These are phyloP conservation scores for Cenococcum geophilum DNA, from an alignment of 495 filamentous ascomycete genomes.

Conservation along the genomic window DNA sequence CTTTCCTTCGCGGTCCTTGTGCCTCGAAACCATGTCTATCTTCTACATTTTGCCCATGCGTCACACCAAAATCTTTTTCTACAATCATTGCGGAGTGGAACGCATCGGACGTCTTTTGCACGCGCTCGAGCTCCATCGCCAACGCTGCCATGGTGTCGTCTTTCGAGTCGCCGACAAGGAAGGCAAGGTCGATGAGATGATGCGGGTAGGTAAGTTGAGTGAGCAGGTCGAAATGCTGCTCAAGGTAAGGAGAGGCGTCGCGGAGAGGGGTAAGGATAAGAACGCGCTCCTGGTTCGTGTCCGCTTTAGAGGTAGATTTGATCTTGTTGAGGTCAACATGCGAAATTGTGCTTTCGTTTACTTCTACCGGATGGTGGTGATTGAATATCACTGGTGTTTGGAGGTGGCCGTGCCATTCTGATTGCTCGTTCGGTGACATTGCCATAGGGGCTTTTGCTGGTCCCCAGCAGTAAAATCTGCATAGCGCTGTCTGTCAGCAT, in stretches of 20 bases:
- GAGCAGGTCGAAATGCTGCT: slow-evolving; percentile 89
- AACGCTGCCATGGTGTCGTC: slow-evolving; percentile 85
- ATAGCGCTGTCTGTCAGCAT: slow-evolving; percentile 16
- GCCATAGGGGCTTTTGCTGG: slow-evolving; percentile 88
- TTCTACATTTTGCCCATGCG: slow-evolving; percentile 64
- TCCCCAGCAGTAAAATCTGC: slow-evolving; percentile 95
- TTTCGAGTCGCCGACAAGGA: slow-evolving; percentile 83
- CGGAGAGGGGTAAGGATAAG: slow-evolving; percentile 90
- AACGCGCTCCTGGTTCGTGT: slow-evolving; percentile 77
- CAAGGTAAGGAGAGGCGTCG: slow-evolving; percentile 75
- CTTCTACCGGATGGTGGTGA: slow-evolving; percentile 76
- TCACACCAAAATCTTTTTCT: slow-evolving; percentile 79
- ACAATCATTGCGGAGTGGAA: slow-evolving; percentile 81
- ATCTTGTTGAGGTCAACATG: slow-evolving; percentile 80
- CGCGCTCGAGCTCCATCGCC: slow-evolving; percentile 72
- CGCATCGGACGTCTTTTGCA: slow-evolving; percentile 67
- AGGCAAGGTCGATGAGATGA: slow-evolving; percentile 88
- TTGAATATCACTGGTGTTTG: slow-evolving; percentile 95
- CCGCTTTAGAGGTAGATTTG: slow-evolving; percentile 70
- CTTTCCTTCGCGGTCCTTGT: slow-evolving; percentile 84
- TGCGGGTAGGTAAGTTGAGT: slow-evolving; percentile 90
- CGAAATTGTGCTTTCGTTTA: slow-evolving; percentile 73
- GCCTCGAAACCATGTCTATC: slow-evolving; percentile 80
- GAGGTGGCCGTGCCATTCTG: slow-evolving; percentile 78
- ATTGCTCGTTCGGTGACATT: slow-evolving; percentile 85